Percentiles rank a stretch among this genome's conserved stretches.
Conservation (phyloP, 208 protist species). For the Tritrichomonas musculus region DNA sequence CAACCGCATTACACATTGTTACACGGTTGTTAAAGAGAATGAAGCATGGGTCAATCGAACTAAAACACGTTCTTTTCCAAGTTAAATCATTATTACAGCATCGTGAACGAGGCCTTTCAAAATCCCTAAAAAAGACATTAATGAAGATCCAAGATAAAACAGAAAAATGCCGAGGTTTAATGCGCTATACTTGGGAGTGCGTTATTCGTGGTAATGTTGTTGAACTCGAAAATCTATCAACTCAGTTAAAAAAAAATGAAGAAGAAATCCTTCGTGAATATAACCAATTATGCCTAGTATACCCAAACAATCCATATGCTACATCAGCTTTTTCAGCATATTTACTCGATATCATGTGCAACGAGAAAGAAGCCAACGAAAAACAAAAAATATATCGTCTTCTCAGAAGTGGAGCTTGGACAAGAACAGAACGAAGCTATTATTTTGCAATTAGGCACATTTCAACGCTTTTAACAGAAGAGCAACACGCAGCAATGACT, state of each 20-base stretch:
- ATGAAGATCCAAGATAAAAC: neutral
- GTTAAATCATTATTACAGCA: neutral
- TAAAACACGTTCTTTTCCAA: neutral
- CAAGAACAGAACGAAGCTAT: neutral
- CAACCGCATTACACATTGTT: neutral
- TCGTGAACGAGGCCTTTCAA: neutral
- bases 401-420: neutral
- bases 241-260: neutral
- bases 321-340: neutral
- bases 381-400: neutral
- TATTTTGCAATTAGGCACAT: neutral
- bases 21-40: neutral
- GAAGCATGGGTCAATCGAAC: neutral
- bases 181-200: neutral
- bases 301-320: slow-evolving; percentile 6
- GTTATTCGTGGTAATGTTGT: neutral
- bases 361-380: neutral
- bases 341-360: neutral
- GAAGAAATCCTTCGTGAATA: neutral
- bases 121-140: neutral
- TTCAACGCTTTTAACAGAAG: neutral
- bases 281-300: neutral
- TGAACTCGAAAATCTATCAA: neutral
- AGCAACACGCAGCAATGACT: neutral
- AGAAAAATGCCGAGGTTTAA: neutral